Base-by-base conservation (phyloP, 1,139 yeast species). In the Groenewaldozyma sp. region DNA sequence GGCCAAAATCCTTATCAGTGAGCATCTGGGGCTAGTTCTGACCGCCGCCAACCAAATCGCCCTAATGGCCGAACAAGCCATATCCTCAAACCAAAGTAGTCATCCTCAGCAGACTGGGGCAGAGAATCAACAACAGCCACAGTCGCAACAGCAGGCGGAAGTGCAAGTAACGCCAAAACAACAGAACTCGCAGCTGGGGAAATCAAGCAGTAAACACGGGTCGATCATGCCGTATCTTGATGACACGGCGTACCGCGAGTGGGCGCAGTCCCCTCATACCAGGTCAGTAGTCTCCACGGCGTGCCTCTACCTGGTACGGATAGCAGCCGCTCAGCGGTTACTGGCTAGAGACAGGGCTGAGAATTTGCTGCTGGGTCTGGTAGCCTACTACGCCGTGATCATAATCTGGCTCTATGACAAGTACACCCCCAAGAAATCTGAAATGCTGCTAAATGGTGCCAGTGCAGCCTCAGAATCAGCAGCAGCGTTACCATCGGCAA, bases 221-320 rank as follows among this genome's bases (percentile, higher is more conserved):
- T 4, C n/a, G n/a, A 7, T 29, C 10, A 21, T 16, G 13, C 20
- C 17, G 6, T 20, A 36, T 18, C 11, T 45, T 22, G 41, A 45
- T 27, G 19, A 38, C 17, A 36, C 31, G 3, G 26, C 52, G 4
- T 55, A 51, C 39, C 34, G 37, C 21, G 45, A 47, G 34, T 58
- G 62, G 62, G 45, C 52, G 24, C 37, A 41, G 33, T 45, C 55
- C 7, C 45, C 47, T 18, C 59, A 56, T 31, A 54, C 61, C 13
- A 43, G 45, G 33, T 47, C 52, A 7, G 45, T 55, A 39, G 54
- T 55, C 2, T 41, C 56, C 10, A 47, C 51, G 1, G 51, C 56
- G 4, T 39, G 53, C 22, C 34, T 56, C 43, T 54, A 43, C 34
- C 45, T 58, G 19, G 52, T 51, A 11, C 47, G 59, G 47, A 41